These are phyloP conservation scores for Aspergillus alliaceus DNA, from an alignment of 2,329 filamentous ascomycete genomes.

Conservation along the genomic window DNA sequence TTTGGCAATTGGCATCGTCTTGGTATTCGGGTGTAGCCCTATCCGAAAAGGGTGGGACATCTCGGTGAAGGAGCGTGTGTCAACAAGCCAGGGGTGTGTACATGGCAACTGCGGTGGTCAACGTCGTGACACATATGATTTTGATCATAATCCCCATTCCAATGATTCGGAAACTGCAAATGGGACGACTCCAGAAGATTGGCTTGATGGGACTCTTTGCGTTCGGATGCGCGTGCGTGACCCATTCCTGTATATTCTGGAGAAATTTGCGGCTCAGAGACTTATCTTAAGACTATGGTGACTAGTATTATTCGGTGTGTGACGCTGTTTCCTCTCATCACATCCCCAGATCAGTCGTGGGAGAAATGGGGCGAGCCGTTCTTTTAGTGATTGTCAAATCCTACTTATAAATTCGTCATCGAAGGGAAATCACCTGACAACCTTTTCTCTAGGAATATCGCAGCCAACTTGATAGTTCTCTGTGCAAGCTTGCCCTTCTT, in stretches of 20 bases:
- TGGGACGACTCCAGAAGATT: constrained; percentile 22
- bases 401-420: no score
- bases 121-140: constrained; percentile 21
- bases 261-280: no score
- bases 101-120: constrained; percentile 19
- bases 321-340: neutral
- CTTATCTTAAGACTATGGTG: no score
- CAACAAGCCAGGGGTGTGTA: constrained; percentile 12
- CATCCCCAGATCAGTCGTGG: neutral
- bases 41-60: constrained; percentile 18
- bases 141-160: constrained; percentile 22
- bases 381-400: no score
- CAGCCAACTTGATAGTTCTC: constrained; percentile 27
- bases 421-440: no score
- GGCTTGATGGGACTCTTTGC: constrained; percentile 21
- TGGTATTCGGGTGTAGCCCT: constrained; percentile 18
- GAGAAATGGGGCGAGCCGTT: no score
- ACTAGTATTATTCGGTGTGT: no score
- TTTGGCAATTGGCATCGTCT: constrained; percentile 18
- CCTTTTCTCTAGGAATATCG: constrained; percentile 19
- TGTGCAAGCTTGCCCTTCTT: constrained; percentile 25
- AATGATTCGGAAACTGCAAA: constrained; percentile 17
- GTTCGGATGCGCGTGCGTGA: constrained; percentile 25
- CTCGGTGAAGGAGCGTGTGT: no score
- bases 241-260: no score